Evolutionary conservation across 2,329 filamentous ascomycete species (phyloP).

Genomic region (Xylariomycetidae sp.): DNA sequence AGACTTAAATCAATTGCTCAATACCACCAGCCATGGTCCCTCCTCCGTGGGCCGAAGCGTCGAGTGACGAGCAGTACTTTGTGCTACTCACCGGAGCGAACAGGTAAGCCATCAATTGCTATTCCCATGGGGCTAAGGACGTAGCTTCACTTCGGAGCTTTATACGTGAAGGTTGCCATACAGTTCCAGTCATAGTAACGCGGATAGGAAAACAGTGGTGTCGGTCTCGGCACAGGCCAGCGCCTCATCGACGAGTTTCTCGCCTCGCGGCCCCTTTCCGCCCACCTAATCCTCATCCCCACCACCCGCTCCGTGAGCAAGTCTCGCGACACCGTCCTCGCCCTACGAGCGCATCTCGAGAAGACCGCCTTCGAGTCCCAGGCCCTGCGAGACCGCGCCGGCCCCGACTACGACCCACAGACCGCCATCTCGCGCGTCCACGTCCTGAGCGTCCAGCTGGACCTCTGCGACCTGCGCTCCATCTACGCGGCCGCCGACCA

Average conservation of each 20-base stretch:
- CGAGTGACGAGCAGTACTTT: constrained; percentile 27
- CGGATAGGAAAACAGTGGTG: constrained; percentile 63
- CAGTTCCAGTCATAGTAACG: no score
- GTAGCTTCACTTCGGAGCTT: background rate
- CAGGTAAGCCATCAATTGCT: constrained; percentile 16
- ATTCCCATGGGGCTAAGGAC: no score
- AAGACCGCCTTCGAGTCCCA: constrained; percentile 37
- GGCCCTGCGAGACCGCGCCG: constrained; percentile 33
- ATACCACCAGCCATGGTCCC: no score
- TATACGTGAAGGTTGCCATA: no score
- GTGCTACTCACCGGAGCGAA: constrained; percentile 29
- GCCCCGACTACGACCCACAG: constrained; percentile 34
- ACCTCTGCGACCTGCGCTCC: constrained; percentile 54
- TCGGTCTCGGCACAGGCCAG: constrained; percentile 78
- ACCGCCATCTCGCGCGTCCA: constrained; percentile 49
- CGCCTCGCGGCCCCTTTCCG: constrained; percentile 56
- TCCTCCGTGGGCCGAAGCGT: constrained; percentile 25
- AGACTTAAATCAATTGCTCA: no score
- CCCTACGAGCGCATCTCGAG: constrained; percentile 59
- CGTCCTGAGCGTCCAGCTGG: constrained; percentile 53
- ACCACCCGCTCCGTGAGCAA: constrained; percentile 77
- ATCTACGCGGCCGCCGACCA: constrained; percentile 45
- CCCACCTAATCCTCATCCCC: constrained; percentile 73
- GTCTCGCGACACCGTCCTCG: constrained; percentile 64
- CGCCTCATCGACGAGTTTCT: constrained; percentile 90